phyloP scores from a whole-genome alignment of 441 rosid genomes.

The Arabidopsis hybrid region DNA sequence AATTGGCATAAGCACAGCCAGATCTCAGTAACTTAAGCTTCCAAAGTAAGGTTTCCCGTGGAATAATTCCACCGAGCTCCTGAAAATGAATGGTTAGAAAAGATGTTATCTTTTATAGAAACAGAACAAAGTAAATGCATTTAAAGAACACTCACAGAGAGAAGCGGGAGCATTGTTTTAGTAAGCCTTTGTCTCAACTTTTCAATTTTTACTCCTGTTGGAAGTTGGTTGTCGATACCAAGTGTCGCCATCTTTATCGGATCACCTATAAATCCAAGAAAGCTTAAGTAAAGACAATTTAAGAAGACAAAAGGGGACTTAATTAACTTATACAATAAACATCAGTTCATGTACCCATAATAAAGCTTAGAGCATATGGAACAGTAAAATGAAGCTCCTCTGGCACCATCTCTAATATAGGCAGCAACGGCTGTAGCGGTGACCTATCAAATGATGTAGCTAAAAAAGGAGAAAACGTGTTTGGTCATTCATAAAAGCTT shows the following conservation, averaged over 20 bases:
- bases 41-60: constrained; percentile 85
- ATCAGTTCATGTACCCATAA: constrained; percentile 62
- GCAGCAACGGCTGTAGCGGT: constrained; percentile 72
- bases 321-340: constrained; percentile 5
- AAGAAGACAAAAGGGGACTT: neutral
- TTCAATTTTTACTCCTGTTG: constrained; percentile 51
- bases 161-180: constrained; percentile 61
- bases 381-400: constrained; percentile 59
- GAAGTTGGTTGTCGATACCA: constrained; percentile 60
- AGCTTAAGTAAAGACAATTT: constrained; percentile 16
- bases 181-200: constrained; percentile 62
- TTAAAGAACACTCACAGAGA: constrained; percentile 59
- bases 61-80: constrained; percentile 70
- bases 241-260: constrained; percentile 81
- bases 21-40: constrained; percentile 76
- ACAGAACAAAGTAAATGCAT: constrained; percentile 23
- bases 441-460: constrained; percentile 90
- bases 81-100: constrained; percentile 23
- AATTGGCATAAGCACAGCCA: constrained; percentile 81
- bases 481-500: neutral
- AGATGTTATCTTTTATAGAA: constrained; percentile 19
- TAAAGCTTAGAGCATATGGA: constrained; percentile 75
- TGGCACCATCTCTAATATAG: constrained; percentile 76
- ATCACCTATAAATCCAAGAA: constrained; percentile 57
- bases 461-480: constrained; percentile 33